Evolutionary conservation across 805 yeast species (phyloP).

Genomic region (Maudiozyma serrabonitensis): DNA sequence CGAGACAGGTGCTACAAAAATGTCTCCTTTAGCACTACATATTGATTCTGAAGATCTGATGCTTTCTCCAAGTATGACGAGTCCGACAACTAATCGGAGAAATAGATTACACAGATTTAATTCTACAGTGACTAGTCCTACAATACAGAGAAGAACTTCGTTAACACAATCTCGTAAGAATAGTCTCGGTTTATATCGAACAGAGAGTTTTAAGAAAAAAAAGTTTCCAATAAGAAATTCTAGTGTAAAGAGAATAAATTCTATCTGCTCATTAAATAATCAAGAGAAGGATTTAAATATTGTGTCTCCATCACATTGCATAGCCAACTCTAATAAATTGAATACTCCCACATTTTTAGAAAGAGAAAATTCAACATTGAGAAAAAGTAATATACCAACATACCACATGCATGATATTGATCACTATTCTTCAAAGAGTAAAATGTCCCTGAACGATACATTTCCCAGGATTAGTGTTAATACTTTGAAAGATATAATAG

Average conservation of each 20-base stretch:
- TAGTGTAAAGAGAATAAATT: constrained; percentile 1
- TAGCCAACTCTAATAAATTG: not conserved
- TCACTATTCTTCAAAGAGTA: not conserved
- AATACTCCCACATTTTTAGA: not conserved
- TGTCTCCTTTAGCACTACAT: not conserved
- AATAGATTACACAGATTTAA: not conserved
- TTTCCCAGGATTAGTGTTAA: constrained; percentile 37
- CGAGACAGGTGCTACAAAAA: not conserved
- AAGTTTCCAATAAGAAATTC: not conserved
- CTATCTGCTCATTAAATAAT: not conserved
- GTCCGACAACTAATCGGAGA: not conserved
- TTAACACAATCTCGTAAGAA: not conserved
- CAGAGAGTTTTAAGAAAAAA: constrained; percentile 1
- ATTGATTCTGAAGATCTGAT: constrained; percentile 2
- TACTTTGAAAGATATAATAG: constrained; percentile 33
- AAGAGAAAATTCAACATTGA: not conserved
- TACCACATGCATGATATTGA: not conserved
- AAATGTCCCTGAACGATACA: constrained; percentile 31
- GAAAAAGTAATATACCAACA: not conserved
- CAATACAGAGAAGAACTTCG: not conserved
- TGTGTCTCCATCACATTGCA: not conserved
- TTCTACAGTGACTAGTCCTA: not conserved
- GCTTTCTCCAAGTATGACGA: constrained; percentile 10
- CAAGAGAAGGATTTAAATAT: not conserved
- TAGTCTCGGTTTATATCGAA: constrained; percentile 1